Conservation (phyloP, 768 basidiomycete genomes). For the Suillus subaureus region DNA sequence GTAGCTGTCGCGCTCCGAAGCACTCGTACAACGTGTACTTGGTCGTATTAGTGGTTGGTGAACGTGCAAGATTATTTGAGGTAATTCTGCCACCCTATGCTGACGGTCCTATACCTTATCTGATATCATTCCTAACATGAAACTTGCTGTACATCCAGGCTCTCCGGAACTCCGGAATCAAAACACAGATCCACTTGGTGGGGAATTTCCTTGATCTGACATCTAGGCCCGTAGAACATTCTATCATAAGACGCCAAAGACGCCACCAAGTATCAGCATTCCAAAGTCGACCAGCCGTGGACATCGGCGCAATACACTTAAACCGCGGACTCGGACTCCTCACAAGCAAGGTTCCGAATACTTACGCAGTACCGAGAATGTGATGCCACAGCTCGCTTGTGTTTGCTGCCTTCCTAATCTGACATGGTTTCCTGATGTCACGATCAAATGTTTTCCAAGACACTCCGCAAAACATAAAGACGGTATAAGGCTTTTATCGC, state of each 20-base stretch:
- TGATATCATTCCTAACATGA: neutral
- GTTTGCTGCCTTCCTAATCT: neutral
- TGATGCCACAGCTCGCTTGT: neutral
- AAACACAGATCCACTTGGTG: neutral
- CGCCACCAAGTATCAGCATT: neutral
- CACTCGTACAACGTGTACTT: neutral
- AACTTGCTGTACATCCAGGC: neutral
- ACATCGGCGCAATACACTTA: neutral
- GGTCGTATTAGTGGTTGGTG: neutral
- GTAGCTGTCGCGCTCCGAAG: neutral
- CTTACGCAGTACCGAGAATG: neutral
- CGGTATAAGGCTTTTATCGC: neutral
- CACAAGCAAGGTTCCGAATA: neutral
- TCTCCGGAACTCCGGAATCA: neutral
- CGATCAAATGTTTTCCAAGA: neutral
- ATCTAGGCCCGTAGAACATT: neutral
- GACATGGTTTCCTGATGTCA: neutral
- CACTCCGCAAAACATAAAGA: neutral
- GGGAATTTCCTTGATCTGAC: neutral
- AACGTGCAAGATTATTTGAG: neutral
- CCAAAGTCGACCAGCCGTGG: constrained; percentile 4
- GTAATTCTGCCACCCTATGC: neutral
- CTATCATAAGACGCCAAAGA: neutral
- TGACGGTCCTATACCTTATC: neutral
- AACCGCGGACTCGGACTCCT: constrained; percentile 3